phyloP scores from a whole-genome alignment of 1,284 basidiomycete species.

The Golubevia sp. region DNA sequence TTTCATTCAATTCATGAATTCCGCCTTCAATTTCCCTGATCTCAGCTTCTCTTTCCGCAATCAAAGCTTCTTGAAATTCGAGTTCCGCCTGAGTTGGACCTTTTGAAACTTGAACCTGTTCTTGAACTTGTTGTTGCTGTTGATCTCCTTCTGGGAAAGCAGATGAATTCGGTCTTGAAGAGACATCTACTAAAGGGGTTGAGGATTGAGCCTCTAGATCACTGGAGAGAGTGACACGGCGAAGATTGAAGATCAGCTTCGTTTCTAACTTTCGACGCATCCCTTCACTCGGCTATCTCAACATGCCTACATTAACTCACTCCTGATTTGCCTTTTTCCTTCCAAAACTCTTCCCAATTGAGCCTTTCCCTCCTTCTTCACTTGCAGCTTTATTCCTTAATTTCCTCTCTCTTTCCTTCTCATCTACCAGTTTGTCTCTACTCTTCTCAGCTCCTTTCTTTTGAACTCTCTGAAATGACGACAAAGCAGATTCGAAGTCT shows the following conservation, averaged over 20 bases:
- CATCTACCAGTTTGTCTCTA: conserved; percentile 82
- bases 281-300: background rate
- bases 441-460: conserved; percentile 80
- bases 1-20: conserved; percentile 94
- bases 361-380: background rate
- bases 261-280: background rate
- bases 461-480: conserved; percentile 88
- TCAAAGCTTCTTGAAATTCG: conserved; percentile 93
- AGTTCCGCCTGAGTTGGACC: conserved; percentile 75
- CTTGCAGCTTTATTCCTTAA: conserved; percentile 65
- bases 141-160: conserved; percentile 16
- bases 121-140: conserved; percentile 51
- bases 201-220: too few relatives aligned
- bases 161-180: conserved; percentile 2
- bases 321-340: conserved; percentile 63
- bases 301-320: conserved; percentile 69
- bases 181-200: conserved; percentile 5
- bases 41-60: conserved; percentile 90
- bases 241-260: too few relatives aligned
- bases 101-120: conserved; percentile 34
- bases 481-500: conserved; percentile 85
- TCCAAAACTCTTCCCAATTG: conserved; percentile 1
- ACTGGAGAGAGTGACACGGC: too few relatives aligned
- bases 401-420: conserved; percentile 76
- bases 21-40: conserved; percentile 96